A percentile compares a stretch with the other conserved stretches of the same genome.
phyloP scores from a whole-genome alignment of 768 basidiomycete genomes.

The Auricularia heimuer region DNA sequence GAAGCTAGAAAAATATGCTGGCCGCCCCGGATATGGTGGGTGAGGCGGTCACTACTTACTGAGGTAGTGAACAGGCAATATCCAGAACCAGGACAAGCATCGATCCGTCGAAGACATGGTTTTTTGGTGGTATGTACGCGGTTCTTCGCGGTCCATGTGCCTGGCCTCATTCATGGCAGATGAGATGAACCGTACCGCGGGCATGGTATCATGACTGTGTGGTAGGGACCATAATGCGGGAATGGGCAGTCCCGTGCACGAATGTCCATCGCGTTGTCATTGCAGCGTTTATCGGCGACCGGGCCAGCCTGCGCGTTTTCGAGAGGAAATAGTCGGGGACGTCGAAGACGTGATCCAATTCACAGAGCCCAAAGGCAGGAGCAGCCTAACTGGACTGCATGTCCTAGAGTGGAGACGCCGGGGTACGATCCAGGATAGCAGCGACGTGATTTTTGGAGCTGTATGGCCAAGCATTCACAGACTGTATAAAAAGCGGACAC shows the following conservation, averaged over 20 bases:
- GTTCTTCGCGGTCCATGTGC: not conserved
- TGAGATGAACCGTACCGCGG: constrained; percentile 52
- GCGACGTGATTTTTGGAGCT: no score
- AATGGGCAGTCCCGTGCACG: constrained; percentile 65
- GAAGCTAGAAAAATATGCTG: no score
- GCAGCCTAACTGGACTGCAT: constrained; percentile 11
- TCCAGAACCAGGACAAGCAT: constrained; percentile 35
- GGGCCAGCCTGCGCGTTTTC: constrained; percentile 53
- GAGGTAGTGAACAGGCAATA: constrained; percentile 8
- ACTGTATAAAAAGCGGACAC: no score
- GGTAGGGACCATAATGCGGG: constrained; percentile 38
- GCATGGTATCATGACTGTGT: constrained; percentile 63
- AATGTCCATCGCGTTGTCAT: constrained; percentile 37
- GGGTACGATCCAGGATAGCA: no score
- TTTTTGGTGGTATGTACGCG: constrained; percentile 42
- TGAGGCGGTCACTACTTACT: constrained; percentile 16
- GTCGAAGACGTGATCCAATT: constrained; percentile 31
- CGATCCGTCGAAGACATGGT: constrained; percentile 50
- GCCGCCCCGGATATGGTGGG: constrained; percentile 22
- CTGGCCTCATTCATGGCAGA: constrained; percentile 27
- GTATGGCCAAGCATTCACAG: no score
- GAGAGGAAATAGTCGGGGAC: constrained; percentile 39
- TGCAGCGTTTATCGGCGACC: constrained; percentile 41
- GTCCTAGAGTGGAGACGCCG: constrained; percentile 16
- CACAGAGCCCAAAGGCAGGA: constrained; percentile 24